Evolutionary conservation across 2,329 filamentous ascomycete species (phyloP), one percentile per base, ranked within the genome.

Genomic region (Cadophora sp.): DNA sequence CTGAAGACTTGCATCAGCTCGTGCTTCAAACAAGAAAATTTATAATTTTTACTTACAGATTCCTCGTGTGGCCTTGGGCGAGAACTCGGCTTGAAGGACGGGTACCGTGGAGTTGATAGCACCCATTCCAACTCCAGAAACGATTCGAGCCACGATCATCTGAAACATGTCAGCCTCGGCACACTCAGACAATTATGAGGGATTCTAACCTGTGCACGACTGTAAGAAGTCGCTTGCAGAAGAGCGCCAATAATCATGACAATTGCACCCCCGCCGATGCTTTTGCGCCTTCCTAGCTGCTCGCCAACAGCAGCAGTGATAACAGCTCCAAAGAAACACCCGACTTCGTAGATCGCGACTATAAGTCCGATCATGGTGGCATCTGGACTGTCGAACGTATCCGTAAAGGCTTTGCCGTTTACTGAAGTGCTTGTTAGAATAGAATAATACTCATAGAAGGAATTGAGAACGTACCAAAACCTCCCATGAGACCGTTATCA

Each of bases 211-310:
- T 88, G 85, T 19, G 82, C 79, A 53, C 86, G 78, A 22, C 79
- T 80, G 37, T 79, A 81, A 1, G 80, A 75, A 11, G 78, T 79
- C 9, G 79, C 75, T 71, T 82, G 80, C 5, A 82, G 73, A 11
- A 78, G 69, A 26, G 87, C 87, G 6, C 87, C 87, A 34, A 88
- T 72, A 6, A 87, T 81, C 83, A 89, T 86, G 71, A 89, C 84
- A 1, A 79, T 69, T 12, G 83, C 83, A 27, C 87, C 87, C n/a
- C 83, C 76, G 43, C 86, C 82, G 68, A 89, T 88, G 24, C 85
- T 85, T 40, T 81, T 82, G 71, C 83, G 83, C 4, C 87, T 82
- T 29, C 87, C 87, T 16, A 89, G 81, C 16, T 82, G 78, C 69
- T 77, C 86, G 8, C 86, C 86, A 48, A 87, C 78, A 69, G 81